A percentile compares a stretch with the other conserved stretches of the same genome.
Conservation (phyloP, 768 basidiomycete genomes). For the Boletus speciosus region DNA sequence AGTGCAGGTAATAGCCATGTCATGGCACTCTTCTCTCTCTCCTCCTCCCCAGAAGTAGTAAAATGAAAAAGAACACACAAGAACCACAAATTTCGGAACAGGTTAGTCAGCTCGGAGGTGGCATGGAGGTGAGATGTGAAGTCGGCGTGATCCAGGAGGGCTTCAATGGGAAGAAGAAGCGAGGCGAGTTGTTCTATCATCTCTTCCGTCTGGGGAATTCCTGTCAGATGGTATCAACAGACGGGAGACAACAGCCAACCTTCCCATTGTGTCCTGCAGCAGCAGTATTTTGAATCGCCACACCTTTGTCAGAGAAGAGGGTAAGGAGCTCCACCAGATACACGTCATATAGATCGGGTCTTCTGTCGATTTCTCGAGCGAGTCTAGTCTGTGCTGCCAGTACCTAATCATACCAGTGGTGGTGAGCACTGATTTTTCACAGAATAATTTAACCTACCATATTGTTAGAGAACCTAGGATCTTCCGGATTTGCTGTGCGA, state of each 20-base stretch:
- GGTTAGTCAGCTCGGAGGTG: constrained; percentile 57
- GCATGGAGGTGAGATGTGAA: constrained; percentile 58
- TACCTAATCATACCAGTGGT: constrained; percentile 44
- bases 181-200: constrained; percentile 87
- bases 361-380: constrained; percentile 69
- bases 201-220: constrained; percentile 56
- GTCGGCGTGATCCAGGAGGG: constrained; percentile 68
- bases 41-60: constrained; percentile 41
- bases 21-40: constrained; percentile 59
- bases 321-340: constrained; percentile 84
- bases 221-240: not conserved
- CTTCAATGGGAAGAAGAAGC: constrained; percentile 86
- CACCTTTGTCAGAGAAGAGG: constrained; percentile 87
- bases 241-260: constrained; percentile 36
- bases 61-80: constrained; percentile 85
- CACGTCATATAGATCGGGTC: constrained; percentile 72
- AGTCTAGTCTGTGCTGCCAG: constrained; percentile 88
- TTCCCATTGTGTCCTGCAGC: constrained; percentile 63
- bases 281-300: constrained; percentile 82
- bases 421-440: not conserved
- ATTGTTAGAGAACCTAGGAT: constrained; percentile 84
- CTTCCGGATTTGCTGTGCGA: constrained; percentile 82
- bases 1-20: constrained; percentile 78
- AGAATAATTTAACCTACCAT: constrained; percentile 50
- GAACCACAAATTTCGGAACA: constrained; percentile 96